A percentile compares a stretch with the other conserved stretches of the same genome.
Evolutionary conservation across 495 filamentous ascomycete species (phyloP).

Genomic region (Annulohypoxylon maeteangense): DNA sequence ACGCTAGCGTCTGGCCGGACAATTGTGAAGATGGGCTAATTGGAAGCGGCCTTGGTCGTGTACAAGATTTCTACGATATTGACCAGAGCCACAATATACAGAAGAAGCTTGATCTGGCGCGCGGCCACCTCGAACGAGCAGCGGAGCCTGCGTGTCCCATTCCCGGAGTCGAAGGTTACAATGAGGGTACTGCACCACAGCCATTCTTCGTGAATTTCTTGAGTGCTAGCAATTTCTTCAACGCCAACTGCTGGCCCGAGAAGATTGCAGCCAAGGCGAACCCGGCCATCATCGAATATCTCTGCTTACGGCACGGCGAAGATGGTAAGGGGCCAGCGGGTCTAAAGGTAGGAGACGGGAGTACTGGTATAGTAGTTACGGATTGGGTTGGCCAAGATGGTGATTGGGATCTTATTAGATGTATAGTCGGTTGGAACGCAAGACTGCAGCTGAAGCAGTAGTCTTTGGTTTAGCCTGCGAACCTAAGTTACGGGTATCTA

Average conservation of each 20-base stretch:
- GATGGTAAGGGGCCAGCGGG: conserved; percentile 55
- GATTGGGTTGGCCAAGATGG: conserved; percentile 92
- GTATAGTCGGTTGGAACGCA: conserved; percentile 91
- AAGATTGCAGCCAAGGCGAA: conserved; percentile 92
- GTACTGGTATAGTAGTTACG: conserved; percentile 90
- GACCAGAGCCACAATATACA: conserved; percentile 77
- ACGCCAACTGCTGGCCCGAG: conserved; percentile 89
- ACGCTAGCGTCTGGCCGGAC: conserved; percentile 86
- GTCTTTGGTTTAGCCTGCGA: neutral
- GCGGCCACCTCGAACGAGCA: conserved; percentile 79
- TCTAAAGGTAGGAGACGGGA: conserved; percentile 72
- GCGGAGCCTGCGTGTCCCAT: conserved; percentile 56
- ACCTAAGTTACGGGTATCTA: neutral
- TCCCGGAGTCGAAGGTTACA: conserved; percentile 38
- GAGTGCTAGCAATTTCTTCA: conserved; percentile 93
- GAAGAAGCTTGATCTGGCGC: conserved; percentile 79
- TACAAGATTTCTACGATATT: conserved; percentile 97
- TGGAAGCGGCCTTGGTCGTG: conserved; percentile 77
- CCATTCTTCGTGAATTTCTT: conserved; percentile 94
- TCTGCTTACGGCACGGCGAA: conserved; percentile 74
- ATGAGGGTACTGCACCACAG: conserved; percentile 48
- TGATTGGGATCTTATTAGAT: conserved; percentile 92
- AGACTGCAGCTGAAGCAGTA: conserved; percentile 66
- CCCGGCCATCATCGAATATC: conserved; percentile 82
- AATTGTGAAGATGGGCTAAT: conserved; percentile 83